These are phyloP conservation scores for Larix kaempferi DNA, from an alignment of 75 land plant genomes.

Conservation along the genomic window DNA sequence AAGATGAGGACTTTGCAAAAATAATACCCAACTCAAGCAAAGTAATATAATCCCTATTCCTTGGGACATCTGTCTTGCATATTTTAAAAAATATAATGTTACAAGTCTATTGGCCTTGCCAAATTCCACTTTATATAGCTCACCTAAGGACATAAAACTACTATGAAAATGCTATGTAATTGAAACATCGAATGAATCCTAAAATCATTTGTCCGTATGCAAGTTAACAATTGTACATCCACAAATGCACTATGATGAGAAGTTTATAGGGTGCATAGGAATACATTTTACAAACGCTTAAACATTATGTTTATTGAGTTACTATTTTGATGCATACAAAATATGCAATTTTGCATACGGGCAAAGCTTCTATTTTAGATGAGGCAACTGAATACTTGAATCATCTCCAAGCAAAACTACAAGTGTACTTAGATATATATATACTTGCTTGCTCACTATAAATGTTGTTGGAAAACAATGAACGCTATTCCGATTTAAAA, in stretches of 20 bases:
- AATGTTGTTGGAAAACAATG: no score
- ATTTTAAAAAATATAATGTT: neutral
- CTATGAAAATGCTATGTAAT: neutral
- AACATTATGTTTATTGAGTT: neutral
- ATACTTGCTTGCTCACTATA: neutral
- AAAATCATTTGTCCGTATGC: neutral
- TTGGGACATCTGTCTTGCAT: neutral
- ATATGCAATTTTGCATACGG: conserved; percentile 34
- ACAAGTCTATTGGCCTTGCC: neutral
- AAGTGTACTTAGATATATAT: conserved; percentile 16
- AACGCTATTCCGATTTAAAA: no score
- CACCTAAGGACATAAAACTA: neutral
- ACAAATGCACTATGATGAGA: neutral
- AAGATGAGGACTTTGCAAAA: conserved; percentile 63
- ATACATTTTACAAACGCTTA: neutral
- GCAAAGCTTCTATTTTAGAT: conserved; percentile 72
- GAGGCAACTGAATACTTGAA: conserved; percentile 72
- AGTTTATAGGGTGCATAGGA: neutral
- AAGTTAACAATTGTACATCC: neutral
- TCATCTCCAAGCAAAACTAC: conserved; percentile 57
- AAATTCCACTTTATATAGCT: neutral
- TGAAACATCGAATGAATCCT: neutral
- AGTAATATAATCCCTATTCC: conserved; percentile 14
- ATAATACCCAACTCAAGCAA: conserved; percentile 62
- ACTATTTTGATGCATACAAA: neutral